Evolutionary conservation across 2,329 filamentous ascomycete species (phyloP).

Genomic region (Talaromyces sp.): DNA sequence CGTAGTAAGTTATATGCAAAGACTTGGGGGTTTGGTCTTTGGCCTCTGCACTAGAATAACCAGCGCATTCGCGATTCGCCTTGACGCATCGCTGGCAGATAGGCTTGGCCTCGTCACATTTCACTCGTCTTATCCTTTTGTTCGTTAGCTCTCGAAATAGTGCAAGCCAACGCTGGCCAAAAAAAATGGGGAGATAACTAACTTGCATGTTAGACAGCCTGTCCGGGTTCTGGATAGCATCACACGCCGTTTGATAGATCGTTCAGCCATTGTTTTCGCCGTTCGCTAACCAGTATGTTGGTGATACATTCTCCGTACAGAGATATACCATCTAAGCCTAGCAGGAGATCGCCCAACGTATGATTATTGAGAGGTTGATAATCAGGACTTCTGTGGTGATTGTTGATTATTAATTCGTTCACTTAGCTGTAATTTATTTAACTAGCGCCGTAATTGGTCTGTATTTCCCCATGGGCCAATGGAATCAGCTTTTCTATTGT

Average conservation of each 20-base stretch:
- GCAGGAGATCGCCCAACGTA: not conserved
- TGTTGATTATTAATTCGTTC: not conserved
- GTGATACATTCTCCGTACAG: not conserved
- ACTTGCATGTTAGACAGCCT: conserved; percentile 9
- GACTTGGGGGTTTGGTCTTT: not conserved
- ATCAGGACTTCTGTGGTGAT: not conserved
- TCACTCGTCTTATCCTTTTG: conserved; percentile 3
- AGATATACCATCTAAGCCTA: not conserved
- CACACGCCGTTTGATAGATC: conserved; percentile 3
- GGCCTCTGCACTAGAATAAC: not conserved
- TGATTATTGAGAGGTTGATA: not conserved
- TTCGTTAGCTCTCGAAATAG: not conserved
- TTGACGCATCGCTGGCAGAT: conserved; percentile 5
- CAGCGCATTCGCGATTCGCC: conserved; percentile 4
- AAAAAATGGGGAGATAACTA: not conserved
- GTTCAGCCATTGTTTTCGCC: not conserved
- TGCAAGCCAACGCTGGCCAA: not conserved
- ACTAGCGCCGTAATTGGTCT: too few relatives aligned
- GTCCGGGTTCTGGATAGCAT: conserved; percentile 3
- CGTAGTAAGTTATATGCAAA: conserved; percentile 7
- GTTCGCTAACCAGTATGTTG: not conserved
- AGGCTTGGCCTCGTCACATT: conserved; percentile 8
- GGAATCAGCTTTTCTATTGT: too few relatives aligned
- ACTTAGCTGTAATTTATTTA: not conserved
- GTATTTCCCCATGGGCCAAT: too few relatives aligned